Base-by-base conservation (phyloP, 139 green algal genomes). In the Chlamydomonas sphaeroides region DNA sequence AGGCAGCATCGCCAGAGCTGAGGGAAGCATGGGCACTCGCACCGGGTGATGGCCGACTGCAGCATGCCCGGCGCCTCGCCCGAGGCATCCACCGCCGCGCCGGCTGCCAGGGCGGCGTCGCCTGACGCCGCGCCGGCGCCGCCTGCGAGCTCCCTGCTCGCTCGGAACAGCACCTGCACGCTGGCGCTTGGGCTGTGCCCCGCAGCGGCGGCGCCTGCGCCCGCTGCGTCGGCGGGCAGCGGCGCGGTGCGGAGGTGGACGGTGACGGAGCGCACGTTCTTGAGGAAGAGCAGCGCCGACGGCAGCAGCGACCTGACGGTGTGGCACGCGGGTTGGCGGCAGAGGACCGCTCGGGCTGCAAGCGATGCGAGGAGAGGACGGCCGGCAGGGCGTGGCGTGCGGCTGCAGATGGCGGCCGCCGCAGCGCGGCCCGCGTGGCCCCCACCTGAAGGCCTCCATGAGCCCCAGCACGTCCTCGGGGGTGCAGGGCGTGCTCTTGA, bases 271-370 rank as follows among this genome's bases (percentile, higher is more conserved):
- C 42, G 48, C 8, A 96, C 87, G 74, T 65, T 92, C 72, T 95
- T 94, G 1, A 97, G 87, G 74, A 97, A 97, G 35, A 96, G 85
- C 65, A 97, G 90, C 1, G 90, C 89, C 35, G 89, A 79, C 0
- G 87, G 80, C 20, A 93, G 88, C 72, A 91, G 84, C 0, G 42
- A 21, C 36, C 79, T 82, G 75, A 32, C 56, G 3, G n/a, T 36
- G 57, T 35, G 30, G 45, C 10, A 53, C n/a, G n/a, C n/a, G n/a
- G n/a, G n/a, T n/a, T n/a, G n/a, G n/a, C n/a, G n/a, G n/a, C n/a
- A n/a, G n/a, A n/a, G n/a, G n/a, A n/a, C n/a, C n/a, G n/a, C n/a
- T n/a, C n/a, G n/a, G n/a, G n/a, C n/a, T n/a, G n/a, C n/a, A n/a
- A n/a, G n/a, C n/a, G n/a, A n/a, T n/a, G n/a, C n/a, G n/a, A n/a